These are phyloP conservation scores for Ustilago nuda DNA, from an alignment of 1,284 basidiomycete genomes.

Conservation along the genomic window DNA sequence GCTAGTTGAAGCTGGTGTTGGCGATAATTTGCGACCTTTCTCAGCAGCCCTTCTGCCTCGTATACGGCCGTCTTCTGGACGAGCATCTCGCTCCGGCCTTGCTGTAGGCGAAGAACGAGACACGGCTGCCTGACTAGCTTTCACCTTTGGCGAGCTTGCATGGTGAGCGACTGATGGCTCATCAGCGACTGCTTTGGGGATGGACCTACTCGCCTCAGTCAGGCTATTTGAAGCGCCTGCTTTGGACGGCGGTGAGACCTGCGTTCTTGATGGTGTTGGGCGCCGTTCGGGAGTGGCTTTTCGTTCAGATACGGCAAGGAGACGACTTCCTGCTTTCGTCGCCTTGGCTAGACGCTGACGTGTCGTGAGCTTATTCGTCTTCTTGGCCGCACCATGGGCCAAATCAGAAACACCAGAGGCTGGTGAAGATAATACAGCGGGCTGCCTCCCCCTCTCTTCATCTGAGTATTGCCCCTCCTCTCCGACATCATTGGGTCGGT, in stretches of 20 bases:
- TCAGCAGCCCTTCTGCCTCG: background rate
- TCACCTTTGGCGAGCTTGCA: slow-evolving; percentile 7
- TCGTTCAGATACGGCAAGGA: slow-evolving; percentile 32
- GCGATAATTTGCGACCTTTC: background rate
- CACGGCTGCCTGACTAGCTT: background rate
- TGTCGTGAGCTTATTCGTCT: slow-evolving; percentile 41
- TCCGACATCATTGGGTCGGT: background rate
- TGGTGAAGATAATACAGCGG: slow-evolving; percentile 10
- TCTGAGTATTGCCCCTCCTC: slow-evolving; percentile 10
- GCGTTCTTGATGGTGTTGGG: background rate
- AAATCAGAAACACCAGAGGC: slow-evolving; percentile 20
- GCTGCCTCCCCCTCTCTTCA: background rate
- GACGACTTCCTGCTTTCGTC: slow-evolving; percentile 43
- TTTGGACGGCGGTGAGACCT: slow-evolving; percentile 15
- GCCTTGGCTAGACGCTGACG: slow-evolving; percentile 50
- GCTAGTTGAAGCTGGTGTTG: background rate
- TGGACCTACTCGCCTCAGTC: background rate
- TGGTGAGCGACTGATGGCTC: background rate
- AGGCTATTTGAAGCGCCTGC: background rate
- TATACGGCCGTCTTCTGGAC: background rate
- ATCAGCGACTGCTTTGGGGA: background rate
- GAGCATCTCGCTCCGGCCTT: background rate
- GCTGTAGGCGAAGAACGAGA: background rate
- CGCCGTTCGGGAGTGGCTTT: slow-evolving; percentile 22
- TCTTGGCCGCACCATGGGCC: slow-evolving; percentile 14